These are phyloP conservation scores for Vitis hybrid DNA, from an alignment of 177 flowering plant species.

Conservation along the genomic window DNA sequence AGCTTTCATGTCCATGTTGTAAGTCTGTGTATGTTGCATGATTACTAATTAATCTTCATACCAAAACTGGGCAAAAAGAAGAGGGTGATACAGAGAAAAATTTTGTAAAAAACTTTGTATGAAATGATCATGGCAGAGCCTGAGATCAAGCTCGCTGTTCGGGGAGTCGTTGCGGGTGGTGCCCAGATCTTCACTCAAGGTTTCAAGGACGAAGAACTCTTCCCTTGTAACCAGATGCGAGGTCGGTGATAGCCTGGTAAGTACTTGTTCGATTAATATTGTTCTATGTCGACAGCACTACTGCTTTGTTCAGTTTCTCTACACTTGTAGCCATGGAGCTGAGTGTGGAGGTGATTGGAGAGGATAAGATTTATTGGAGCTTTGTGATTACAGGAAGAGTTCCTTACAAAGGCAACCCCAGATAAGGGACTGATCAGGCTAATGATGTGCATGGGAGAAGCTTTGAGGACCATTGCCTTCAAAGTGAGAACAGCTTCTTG, in stretches of 20 bases:
- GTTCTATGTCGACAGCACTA: too few relatives aligned
- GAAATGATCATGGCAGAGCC: constrained; percentile 37
- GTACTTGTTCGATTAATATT: constrained; percentile 3
- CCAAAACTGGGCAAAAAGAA: too few relatives aligned
- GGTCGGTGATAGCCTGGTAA: constrained; percentile 90
- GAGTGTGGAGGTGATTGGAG: too few relatives aligned
- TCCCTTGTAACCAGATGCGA: constrained; percentile 62
- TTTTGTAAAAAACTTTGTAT: background rate
- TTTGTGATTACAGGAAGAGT: constrained; percentile 66
- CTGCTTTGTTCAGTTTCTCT: too few relatives aligned
- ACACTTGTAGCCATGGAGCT: too few relatives aligned
- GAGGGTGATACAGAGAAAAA: too few relatives aligned
- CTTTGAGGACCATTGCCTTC: constrained; percentile 86
- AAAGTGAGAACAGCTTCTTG: constrained; percentile 98
- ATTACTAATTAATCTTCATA: too few relatives aligned
- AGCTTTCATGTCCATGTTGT: background rate
- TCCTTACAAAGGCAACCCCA: constrained; percentile 75
- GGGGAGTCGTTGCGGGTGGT: constrained; percentile 61
- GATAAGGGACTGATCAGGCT: constrained; percentile 85
- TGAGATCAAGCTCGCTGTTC: constrained; percentile 67
- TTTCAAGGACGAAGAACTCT: constrained; percentile 42
- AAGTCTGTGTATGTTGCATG: too few relatives aligned
- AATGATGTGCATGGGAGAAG: constrained; percentile 94
- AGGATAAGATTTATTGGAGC: background rate
- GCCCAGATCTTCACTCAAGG: constrained; percentile 49